Conservation (phyloP, 2,329 filamentous ascomycete species). For the Botrytis fabae region DNA sequence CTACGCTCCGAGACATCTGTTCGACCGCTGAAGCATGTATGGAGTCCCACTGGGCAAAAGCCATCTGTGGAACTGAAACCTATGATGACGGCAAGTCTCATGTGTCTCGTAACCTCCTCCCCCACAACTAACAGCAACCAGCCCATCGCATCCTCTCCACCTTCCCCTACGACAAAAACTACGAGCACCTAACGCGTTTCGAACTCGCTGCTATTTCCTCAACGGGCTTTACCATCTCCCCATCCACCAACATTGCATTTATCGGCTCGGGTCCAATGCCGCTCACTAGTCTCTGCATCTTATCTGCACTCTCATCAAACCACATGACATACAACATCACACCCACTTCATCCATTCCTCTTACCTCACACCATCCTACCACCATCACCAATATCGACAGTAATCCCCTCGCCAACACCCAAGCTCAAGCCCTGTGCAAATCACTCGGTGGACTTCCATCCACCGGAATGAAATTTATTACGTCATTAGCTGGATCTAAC, state of each 20-base stretch:
- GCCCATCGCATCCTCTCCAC: slow-evolving; percentile 14
- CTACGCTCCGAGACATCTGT: slow-evolving; percentile 46
- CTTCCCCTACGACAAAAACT: slow-evolving; percentile 54
- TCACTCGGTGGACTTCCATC: slow-evolving; percentile 38
- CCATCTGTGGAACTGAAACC: slow-evolving; percentile 36
- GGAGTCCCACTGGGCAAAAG: slow-evolving; percentile 47
- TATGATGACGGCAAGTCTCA: slow-evolving; percentile 29
- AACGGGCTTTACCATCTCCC: slow-evolving; percentile 35
- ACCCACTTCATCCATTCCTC: background rate
- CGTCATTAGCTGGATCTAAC: slow-evolving; percentile 40
- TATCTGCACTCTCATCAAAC: slow-evolving; percentile 40
- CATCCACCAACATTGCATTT: slow-evolving; percentile 46
- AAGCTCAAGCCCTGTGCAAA: slow-evolving; percentile 39
- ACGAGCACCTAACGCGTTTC: slow-evolving; percentile 49
- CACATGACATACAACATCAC: background rate
- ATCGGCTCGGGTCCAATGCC: slow-evolving; percentile 53
- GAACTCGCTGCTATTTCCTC: slow-evolving; percentile 47
- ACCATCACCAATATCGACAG: slow-evolving; percentile 45
- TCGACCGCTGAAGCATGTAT: slow-evolving; percentile 48
- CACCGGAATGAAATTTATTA: slow-evolving; percentile 43
- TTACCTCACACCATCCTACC: background rate
- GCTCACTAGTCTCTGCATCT: slow-evolving; percentile 49
- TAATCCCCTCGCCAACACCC: slow-evolving; percentile 41
- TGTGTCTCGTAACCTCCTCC: background rate
- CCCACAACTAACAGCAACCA: slow-evolving; percentile 35